Evolutionary conservation across 2,329 filamentous ascomycete genomes (phyloP).

Genomic region (Monosporascus sp.): DNA sequence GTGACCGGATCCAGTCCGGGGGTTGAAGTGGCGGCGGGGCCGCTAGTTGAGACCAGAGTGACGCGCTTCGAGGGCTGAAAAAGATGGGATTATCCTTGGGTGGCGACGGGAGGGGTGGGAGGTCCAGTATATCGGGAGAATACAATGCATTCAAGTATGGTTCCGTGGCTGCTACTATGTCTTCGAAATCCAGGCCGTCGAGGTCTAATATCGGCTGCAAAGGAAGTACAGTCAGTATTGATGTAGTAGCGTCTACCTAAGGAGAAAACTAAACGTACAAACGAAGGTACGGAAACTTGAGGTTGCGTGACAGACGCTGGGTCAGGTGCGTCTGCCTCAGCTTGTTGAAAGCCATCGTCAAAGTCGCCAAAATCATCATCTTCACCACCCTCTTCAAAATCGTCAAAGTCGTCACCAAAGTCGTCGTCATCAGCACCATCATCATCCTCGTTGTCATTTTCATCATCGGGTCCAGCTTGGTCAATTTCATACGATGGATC

Average conservation of each 20-base stretch:
- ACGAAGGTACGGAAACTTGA: slow-evolving; percentile 30
- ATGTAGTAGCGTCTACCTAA: slow-evolving; percentile 25
- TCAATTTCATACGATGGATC: slow-evolving; percentile 12
- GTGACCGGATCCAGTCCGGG: slow-evolving; percentile 95
- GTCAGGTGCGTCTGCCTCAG: slow-evolving; percentile 32
- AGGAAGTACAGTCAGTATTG: slow-evolving; percentile 18
- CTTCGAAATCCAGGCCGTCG: slow-evolving; percentile 54
- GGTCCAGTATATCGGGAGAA: slow-evolving; percentile 49
- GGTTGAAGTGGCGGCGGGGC: slow-evolving; percentile 91
- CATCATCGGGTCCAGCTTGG: slow-evolving; percentile 13
- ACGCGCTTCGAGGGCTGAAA: slow-evolving; percentile 78
- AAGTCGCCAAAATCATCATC: slow-evolving; percentile 63
- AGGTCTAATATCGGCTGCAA: slow-evolving; percentile 64
- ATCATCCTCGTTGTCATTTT: slow-evolving; percentile 24
- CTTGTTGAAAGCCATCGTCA: slow-evolving; percentile 64
- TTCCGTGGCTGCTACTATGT: slow-evolving; percentile 55
- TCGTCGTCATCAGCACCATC: slow-evolving; percentile 36
- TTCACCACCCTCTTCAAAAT: slow-evolving; percentile 55
- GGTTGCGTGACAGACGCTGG: slow-evolving; percentile 28
- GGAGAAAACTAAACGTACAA: slow-evolving; percentile 39
- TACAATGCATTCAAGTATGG: slow-evolving; percentile 66
- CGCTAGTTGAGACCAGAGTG: slow-evolving; percentile 93
- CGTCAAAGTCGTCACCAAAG: slow-evolving; percentile 57
- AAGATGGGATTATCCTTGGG: slow-evolving; percentile 62
- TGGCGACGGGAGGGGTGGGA: slow-evolving; percentile 45